A percentile compares a stretch with the other conserved stretches of the same genome.
These are phyloP conservation scores for Cornus suecica DNA, from an alignment of 148 eudicot species.

Conservation along the genomic window DNA sequence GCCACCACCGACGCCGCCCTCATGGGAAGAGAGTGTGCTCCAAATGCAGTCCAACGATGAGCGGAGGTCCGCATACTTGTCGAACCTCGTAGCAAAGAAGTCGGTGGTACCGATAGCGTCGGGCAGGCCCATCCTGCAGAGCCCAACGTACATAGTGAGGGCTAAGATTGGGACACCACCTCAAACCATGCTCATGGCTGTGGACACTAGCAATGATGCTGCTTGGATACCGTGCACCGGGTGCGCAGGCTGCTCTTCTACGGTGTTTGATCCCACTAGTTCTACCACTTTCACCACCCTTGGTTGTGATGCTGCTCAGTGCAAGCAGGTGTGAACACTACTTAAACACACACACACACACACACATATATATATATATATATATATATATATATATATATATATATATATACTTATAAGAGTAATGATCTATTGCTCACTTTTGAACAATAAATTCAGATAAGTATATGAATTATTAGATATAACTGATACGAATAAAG, in stretches of 20 bases:
- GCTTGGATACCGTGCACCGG: conserved; percentile 84
- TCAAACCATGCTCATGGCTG: conserved; percentile 70
- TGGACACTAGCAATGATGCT: conserved; percentile 79
- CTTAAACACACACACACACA: no score
- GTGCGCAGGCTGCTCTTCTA: conserved; percentile 55
- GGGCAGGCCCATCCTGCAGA: conserved; percentile 63
- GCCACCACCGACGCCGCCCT: conserved; percentile 22
- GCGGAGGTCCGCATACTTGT: conserved; percentile 49
- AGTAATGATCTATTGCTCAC: no score
- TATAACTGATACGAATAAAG: no score
- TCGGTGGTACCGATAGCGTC: conserved; percentile 57
- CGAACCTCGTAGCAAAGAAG: conserved; percentile 59
- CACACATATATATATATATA: no score
- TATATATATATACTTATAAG: no score
- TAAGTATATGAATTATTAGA: no score
- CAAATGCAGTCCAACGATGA: conserved; percentile 53
- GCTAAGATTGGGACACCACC: conserved; percentile 75
- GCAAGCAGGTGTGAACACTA: conserved; percentile 48
- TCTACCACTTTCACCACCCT: conserved; percentile 51
- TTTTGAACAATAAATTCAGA: no score
- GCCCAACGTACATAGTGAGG: conserved; percentile 68
- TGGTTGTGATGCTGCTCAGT: conserved; percentile 49
- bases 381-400: no score
- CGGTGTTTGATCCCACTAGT: conserved; percentile 38
- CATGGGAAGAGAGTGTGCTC: conserved; percentile 71